phyloP scores from a whole-genome alignment of 352 stramenopile species.

The Pythium utonaiense region DNA sequence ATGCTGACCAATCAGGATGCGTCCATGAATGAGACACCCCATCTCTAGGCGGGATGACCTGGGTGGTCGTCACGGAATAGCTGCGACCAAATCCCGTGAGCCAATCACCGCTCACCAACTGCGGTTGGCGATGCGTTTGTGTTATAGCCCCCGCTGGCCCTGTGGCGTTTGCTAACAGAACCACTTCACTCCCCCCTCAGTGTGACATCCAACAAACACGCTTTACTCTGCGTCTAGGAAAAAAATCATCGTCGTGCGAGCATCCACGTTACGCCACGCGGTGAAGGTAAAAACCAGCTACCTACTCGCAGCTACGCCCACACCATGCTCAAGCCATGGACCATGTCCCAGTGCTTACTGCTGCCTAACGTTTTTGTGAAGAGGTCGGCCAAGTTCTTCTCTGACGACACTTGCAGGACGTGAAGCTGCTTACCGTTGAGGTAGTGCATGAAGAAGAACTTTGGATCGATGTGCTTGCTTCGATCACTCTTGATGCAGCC shows the following conservation, averaged over 20 bases:
- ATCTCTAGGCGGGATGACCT: no score
- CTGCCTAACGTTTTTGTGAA: conserved; percentile 23
- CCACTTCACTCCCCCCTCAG: conserved; percentile 13
- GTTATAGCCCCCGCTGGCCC: background rate
- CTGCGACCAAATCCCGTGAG: background rate
- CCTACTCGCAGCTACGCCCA: conserved; percentile 5
- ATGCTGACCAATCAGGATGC: background rate
- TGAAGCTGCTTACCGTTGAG: conserved; percentile 20
- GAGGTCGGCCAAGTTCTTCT: conserved; percentile 20
- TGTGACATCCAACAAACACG: background rate
- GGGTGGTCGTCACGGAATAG: no score
- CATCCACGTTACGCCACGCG: background rate
- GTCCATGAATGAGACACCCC: background rate
- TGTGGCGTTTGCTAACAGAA: background rate
- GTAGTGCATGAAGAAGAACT: conserved; percentile 28
- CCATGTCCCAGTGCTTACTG: conserved; percentile 22
- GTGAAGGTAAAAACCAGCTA: conserved; percentile 17
- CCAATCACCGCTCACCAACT: background rate
- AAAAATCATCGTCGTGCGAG: background rate
- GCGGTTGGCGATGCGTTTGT: background rate
- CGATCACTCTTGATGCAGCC: conserved; percentile 24
- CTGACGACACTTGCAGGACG: conserved; percentile 9
- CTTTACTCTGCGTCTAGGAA: background rate
- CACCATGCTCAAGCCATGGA: conserved; percentile 12
- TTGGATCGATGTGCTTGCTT: conserved; percentile 25